Conservation (phyloP, 192 early-diverging fungal genomes). For the Kickxella alabastrina region DNA sequence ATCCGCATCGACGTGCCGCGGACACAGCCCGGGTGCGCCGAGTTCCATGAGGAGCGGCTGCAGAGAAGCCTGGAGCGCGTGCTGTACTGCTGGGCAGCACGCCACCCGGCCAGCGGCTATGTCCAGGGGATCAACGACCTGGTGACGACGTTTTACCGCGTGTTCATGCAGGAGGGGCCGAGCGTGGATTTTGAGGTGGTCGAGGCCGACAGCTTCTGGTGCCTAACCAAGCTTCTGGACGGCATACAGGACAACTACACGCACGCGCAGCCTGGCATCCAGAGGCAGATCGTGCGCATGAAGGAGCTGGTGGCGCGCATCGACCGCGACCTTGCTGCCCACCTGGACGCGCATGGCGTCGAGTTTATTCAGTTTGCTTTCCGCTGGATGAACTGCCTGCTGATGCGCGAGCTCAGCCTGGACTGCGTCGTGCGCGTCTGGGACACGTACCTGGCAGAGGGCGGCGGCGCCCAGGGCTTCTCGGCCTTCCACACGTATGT, state of each 20-base stretch:
- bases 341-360: conserved; percentile 82
- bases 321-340: conserved; percentile 69
- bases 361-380: conserved; percentile 99
- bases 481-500: conserved; percentile 98
- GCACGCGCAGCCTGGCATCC: conserved; percentile 93
- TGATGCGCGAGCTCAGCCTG: conserved; percentile 93
- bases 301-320: conserved; percentile 91
- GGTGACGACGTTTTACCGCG: conserved; percentile 92
- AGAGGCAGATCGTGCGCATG: conserved; percentile 81
- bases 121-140: conserved; percentile 99
- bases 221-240: conserved; percentile 89
- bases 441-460: conserved; percentile 87
- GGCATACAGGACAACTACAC: conserved; percentile 99
- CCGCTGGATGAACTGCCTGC: conserved; percentile 98
- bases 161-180: conserved; percentile 64
- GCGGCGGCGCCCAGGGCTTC: conserved; percentile 72
- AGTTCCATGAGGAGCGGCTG: conserved; percentile 78
- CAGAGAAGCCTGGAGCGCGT: conserved; percentile 88
- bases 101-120: conserved; percentile 98
- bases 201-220: conserved; percentile 98
- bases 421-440: conserved; percentile 93
- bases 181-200: conserved; percentile 59
- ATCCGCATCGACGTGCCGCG: conserved; percentile 94
- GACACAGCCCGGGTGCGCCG: conserved; percentile 77
- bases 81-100: conserved; percentile 94